Evolutionary conservation across 2,329 filamentous ascomycete genomes (phyloP), one percentile per base, ranked within the genome.

Genomic region (Teratosphaeria epicoccoides): DNA sequence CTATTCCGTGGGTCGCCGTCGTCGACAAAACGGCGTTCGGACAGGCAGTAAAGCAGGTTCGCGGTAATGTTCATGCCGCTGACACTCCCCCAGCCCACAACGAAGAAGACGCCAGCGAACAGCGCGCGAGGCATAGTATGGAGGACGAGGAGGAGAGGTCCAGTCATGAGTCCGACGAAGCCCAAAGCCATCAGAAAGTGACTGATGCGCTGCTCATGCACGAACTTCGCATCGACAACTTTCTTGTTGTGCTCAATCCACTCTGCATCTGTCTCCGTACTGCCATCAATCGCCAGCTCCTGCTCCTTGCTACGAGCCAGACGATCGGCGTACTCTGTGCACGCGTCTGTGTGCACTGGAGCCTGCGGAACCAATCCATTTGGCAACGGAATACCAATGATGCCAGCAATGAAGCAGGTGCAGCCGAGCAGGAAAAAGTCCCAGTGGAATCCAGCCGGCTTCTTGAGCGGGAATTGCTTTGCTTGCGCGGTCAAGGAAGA

Each of bases 401-500:
- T 71, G 0, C 76, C 77, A 2, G 73, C 71, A 20, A 80, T 69
- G 53, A 78, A 76, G 1, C 76, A 79, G 0, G 78, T 80, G 53
- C 73, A 71, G 6, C 78, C 78, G 0, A 81, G 70, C 0, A 81
- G 70, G 63, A 80, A 80, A 58, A 80, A 74, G 61, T 81, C 78
- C 77, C 78, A 80, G 61, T 80, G 77, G 59, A 80, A 81, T n/a
- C 78, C 78, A 0, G 76, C 77, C 0, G 78, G 78, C 57, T 81
- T 81, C 49, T 72, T 73, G 10, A 81, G 67, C 0, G 78, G 78
- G 46, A 76, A 81, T 24, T 78, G 71, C 24, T 73, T 74, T 12
- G 75, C 77, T 63, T 81, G 78, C 0, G 78, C 77, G 9, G 74
- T 78, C 26, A 81, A 69, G 23, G 74, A 77, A 54, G 75, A 78